Evolutionary conservation across 768 basidiomycete species (phyloP).

Genomic region (Psilocybe tampanensis): DNA sequence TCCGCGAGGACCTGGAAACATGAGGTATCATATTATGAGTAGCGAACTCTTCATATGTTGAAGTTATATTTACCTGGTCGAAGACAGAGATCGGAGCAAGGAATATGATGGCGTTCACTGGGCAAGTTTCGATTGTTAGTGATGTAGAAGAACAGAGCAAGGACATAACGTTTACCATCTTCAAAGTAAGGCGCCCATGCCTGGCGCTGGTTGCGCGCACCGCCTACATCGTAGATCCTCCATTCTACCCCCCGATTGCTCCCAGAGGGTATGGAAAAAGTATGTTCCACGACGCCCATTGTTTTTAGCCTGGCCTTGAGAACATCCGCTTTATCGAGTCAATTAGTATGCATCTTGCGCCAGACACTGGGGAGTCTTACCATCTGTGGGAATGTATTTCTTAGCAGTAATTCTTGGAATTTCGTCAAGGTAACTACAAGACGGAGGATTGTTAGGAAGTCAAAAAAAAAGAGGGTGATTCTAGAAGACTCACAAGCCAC

Average conservation of each 20-base stretch:
- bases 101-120: slow-evolving; percentile 88
- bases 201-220: slow-evolving; percentile 77
- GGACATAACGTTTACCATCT: slow-evolving; percentile 55
- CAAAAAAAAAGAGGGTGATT: slow-evolving; percentile 5
- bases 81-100: slow-evolving; percentile 88
- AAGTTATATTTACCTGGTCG: slow-evolving; percentile 55
- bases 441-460: slow-evolving; percentile 5
- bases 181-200: slow-evolving; percentile 92
- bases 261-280: slow-evolving; percentile 65
- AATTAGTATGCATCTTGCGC: background rate
- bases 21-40: slow-evolving; percentile 7
- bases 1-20: slow-evolving; percentile 61
- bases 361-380: slow-evolving; percentile 38
- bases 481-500: slow-evolving; percentile 70
- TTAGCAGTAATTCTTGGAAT: slow-evolving; percentile 79
- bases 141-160: background rate
- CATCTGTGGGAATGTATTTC: slow-evolving; percentile 80
- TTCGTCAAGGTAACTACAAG: slow-evolving; percentile 74
- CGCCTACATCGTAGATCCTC: slow-evolving; percentile 88
- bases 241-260: slow-evolving; percentile 64
- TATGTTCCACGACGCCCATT: slow-evolving; percentile 78
- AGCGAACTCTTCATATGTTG: background rate
- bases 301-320: slow-evolving; percentile 84
- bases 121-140: slow-evolving; percentile 9
- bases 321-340: slow-evolving; percentile 58